Conservation (phyloP, 805 yeast species). For the Tetrapisispora namnaoensis region DNA sequence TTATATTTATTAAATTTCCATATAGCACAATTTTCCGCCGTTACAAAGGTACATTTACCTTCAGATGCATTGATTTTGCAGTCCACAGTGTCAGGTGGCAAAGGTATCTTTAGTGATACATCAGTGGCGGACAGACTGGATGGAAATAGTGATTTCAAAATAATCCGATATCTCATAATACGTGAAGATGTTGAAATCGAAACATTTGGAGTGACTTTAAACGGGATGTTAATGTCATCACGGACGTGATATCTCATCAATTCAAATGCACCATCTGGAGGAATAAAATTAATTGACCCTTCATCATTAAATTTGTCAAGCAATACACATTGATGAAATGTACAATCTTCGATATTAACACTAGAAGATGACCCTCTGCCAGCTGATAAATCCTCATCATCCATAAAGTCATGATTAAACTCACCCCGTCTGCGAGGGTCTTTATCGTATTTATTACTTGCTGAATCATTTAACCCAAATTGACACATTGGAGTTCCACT, state of each 20-base stretch:
- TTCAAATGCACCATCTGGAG: slow-evolving; percentile 85
- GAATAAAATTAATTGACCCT: slow-evolving; percentile 58
- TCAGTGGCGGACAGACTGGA: slow-evolving; percentile 51
- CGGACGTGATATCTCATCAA: slow-evolving; percentile 62
- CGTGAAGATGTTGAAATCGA: slow-evolving; percentile 34
- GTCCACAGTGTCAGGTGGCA: slow-evolving; percentile 51
- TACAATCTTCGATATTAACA: slow-evolving; percentile 62
- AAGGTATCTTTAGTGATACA: slow-evolving; percentile 56
- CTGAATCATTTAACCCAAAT: slow-evolving; percentile 61
- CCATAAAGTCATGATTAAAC: slow-evolving; percentile 11
- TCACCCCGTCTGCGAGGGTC: slow-evolving; percentile 11
- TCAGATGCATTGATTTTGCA: slow-evolving; percentile 37
- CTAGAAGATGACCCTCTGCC: slow-evolving; percentile 36
- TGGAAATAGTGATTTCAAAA: slow-evolving; percentile 53
- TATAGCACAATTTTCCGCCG: slow-evolving; percentile 51
- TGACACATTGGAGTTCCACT: slow-evolving; percentile 79
- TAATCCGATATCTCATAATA: slow-evolving; percentile 46
- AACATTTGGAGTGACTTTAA: slow-evolving; percentile 50
- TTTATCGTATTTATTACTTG: slow-evolving; percentile 16
- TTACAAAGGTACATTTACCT: slow-evolving; percentile 61
- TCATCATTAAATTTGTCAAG: slow-evolving; percentile 57
- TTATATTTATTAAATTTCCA: slow-evolving; percentile 66
- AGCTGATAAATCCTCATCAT: slow-evolving; percentile 23
- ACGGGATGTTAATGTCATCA: slow-evolving; percentile 59
- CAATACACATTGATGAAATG: slow-evolving; percentile 81